Conservation (phyloP, 1,284 basidiomycete genomes). For the Blastosporella zonata region DNA sequence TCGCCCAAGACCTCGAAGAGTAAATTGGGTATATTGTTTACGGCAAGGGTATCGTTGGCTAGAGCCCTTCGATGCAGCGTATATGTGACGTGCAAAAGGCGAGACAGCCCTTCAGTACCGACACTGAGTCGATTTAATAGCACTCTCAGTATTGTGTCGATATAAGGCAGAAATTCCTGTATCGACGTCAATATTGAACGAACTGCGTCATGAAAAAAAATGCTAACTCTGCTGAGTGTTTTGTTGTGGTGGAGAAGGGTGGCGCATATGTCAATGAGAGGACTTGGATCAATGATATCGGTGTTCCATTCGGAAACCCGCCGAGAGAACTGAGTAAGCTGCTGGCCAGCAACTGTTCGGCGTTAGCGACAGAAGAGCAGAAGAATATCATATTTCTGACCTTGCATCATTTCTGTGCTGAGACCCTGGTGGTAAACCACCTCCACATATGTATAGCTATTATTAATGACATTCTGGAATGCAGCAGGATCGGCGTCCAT, state of each 20-base stretch:
- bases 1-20: constrained; percentile 58
- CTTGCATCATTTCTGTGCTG: constrained; percentile 47
- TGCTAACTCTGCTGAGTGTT: constrained; percentile 49
- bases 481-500: constrained; percentile 47
- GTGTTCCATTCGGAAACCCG: constrained; percentile 51
- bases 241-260: constrained; percentile 60
- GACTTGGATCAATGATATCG: constrained; percentile 49
- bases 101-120: constrained; percentile 40
- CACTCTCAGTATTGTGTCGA: constrained; percentile 57
- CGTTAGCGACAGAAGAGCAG: constrained; percentile 7
- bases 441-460: constrained; percentile 53
- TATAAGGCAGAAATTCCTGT: constrained; percentile 56
- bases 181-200: constrained; percentile 4
- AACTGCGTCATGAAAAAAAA: constrained; percentile 6
- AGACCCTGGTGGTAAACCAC: constrained; percentile 52
- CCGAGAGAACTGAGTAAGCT: constrained; percentile 49
- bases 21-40: constrained; percentile 42
- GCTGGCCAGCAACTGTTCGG: constrained; percentile 50
- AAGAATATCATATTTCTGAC: constrained; percentile 34
- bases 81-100: constrained; percentile 49
- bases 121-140: constrained; percentile 51
- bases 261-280: constrained; percentile 49
- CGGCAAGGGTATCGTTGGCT: constrained; percentile 25
- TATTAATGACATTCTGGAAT: constrained; percentile 51
- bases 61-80: constrained; percentile 39